Percentiles rank a stretch among this genome's conserved stretches.
Conservation (phyloP, 2,329 filamentous ascomycete species). For the Cercospora beticola region DNA sequence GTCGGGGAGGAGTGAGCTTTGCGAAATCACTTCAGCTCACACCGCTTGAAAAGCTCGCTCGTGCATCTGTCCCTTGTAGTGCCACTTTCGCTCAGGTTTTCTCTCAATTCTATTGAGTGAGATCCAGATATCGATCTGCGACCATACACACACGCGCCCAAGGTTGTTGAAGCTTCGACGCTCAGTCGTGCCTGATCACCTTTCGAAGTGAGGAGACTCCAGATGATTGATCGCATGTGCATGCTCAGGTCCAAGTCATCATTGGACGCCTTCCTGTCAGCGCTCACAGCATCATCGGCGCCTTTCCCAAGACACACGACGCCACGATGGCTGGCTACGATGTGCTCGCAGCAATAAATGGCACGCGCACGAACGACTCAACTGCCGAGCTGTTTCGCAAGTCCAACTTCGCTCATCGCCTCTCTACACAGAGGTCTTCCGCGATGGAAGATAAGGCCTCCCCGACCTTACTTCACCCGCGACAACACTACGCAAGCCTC, state of each 20-base stretch:
- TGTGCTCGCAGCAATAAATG: not conserved
- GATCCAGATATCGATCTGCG: not conserved
- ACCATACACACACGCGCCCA: not conserved
- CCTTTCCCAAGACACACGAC: not conserved
- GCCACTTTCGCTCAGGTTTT: not conserved
- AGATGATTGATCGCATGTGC: not conserved
- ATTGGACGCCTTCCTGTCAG: not conserved
- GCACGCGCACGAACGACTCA: not conserved
- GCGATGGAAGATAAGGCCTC: not conserved
- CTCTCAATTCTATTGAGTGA: not conserved
- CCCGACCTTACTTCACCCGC: not conserved
- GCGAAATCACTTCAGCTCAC: not conserved
- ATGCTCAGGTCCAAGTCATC: not conserved
- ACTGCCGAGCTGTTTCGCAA: not conserved
- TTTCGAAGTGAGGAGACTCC: not conserved
- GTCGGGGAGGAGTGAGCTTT: slow-evolving; percentile 18
- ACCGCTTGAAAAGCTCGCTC: not conserved
- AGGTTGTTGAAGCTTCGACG: not conserved
- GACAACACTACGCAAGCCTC: not conserved
- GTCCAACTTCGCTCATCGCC: not conserved
- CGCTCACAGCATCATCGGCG: not conserved
- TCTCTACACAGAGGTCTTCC: not conserved
- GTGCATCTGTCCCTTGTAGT: not conserved
- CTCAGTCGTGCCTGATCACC: not conserved
- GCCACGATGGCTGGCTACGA: not conserved